Evolutionary conservation across 2,329 filamentous ascomycete genomes (phyloP).

Genomic region (Phoma sp.): DNA sequence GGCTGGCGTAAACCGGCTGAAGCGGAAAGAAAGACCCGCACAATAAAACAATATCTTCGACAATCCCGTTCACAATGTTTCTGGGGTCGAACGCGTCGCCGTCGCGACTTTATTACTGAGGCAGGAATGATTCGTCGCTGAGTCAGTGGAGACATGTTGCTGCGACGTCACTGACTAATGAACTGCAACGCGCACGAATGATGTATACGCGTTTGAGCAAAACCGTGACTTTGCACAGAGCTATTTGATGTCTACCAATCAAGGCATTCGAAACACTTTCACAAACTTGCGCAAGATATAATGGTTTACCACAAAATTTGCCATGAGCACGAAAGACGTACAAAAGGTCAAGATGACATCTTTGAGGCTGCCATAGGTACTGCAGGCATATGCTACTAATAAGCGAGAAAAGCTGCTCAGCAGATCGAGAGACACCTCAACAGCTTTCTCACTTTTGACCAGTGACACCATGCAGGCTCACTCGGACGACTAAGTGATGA

Average conservation of each 20-base stretch:
- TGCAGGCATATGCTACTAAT: too few relatives aligned
- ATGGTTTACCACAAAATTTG: too few relatives aligned
- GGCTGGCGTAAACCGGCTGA: slow-evolving; percentile 12
- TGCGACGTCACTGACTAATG: background rate
- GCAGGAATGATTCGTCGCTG: background rate
- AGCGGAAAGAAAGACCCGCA: slow-evolving; percentile 7
- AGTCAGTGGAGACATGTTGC: background rate
- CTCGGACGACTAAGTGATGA: background rate
- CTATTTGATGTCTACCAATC: too few relatives aligned
- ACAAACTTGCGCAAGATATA: too few relatives aligned
- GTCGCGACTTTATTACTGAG: background rate
- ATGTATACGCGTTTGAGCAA: background rate
- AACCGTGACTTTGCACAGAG: too few relatives aligned
- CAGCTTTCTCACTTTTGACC: background rate
- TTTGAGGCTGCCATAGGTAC: too few relatives aligned
- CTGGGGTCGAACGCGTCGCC: background rate
- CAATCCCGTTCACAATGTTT: background rate
- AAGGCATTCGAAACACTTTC: too few relatives aligned
- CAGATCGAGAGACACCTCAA: background rate
- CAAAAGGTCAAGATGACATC: too few relatives aligned
- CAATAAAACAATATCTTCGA: background rate
- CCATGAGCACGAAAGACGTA: too few relatives aligned
- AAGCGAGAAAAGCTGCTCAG: too few relatives aligned
- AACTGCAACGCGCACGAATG: background rate
- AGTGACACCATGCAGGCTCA: background rate